Base-by-base conservation (phyloP, 2,329 filamentous ascomycete genomes). In the Diaporthe citrichinensis region DNA sequence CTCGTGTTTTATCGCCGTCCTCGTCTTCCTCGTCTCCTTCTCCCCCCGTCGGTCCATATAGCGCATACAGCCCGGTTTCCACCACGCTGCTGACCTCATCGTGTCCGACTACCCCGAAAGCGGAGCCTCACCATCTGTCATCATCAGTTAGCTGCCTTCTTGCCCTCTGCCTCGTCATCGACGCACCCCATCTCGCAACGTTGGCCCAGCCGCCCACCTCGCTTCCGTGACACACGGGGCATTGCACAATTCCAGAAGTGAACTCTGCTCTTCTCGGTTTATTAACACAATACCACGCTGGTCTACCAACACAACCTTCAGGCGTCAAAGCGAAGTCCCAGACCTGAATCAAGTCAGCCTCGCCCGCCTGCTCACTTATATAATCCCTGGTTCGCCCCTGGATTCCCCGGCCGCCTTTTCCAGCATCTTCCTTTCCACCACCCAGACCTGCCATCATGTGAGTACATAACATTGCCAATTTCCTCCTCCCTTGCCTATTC, bases 381-480 rank as follows among this genome's bases (percentile, higher is more conserved):
- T 68, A 69, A 69, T 69, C 65, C 65, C 69, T 71, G 61, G 73
- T 68, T 69, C 57, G 67, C 73, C 58, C 53, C 69, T 69, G 65
- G 65, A 69, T 41, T 53, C 61, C 58, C 72, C 71, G 71, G 75
- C 75, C 76, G 76, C 74, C 74, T 31, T 62, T 77, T 73, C 76
- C 74, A 77, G 74, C 76, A 76, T 76, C 74, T 77, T 77, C 76
- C 74, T 72, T 76, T 71, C 53, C 55, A 44, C 44, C 44, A 28
- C 39, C 74, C 55, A 75, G 44, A 65, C 69, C 59, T 71, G 53
- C 36, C 57, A 72, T 61, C 76, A 74, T 61, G 72, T 75, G 44
- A 77, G 76, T 77, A 76, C 74, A 76, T 72, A 71, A 76, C 49
- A 76, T 76, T 74, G 72, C 75, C 75, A 76, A 71, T 67, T 65